These are phyloP conservation scores for Neonectria sp. DNA, from an alignment of 2,329 filamentous ascomycete genomes.

Conservation along the genomic window DNA sequence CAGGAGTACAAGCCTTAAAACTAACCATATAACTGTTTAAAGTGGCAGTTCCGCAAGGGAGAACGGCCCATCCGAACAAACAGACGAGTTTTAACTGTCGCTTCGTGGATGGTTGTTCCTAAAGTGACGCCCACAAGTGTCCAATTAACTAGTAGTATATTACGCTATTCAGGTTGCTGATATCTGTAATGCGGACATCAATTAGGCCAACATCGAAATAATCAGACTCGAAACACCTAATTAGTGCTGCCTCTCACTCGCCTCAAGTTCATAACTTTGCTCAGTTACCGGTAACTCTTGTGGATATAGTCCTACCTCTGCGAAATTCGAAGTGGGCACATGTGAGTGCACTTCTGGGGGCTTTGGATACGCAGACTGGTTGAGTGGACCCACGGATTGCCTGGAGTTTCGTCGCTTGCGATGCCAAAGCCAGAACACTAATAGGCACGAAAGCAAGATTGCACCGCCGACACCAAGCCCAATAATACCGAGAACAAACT, in stretches of 20 bases:
- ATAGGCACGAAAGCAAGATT: background rate
- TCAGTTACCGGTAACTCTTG: background rate
- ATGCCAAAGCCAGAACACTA: background rate
- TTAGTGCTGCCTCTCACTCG: background rate
- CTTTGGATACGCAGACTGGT: background rate
- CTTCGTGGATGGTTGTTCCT: too few relatives aligned
- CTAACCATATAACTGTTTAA: too few relatives aligned
- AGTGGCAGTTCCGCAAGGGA: too few relatives aligned
- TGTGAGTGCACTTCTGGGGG: background rate
- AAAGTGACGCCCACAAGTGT: too few relatives aligned
- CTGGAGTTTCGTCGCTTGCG: background rate
- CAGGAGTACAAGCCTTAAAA: too few relatives aligned
- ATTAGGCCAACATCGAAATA: background rate
- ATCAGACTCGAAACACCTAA: background rate
- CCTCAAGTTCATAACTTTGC: background rate
- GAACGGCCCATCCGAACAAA: too few relatives aligned
- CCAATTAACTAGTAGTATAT: too few relatives aligned
- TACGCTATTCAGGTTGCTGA: too few relatives aligned
- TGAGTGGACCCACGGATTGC: background rate
- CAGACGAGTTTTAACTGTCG: too few relatives aligned
- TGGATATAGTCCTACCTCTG: background rate
- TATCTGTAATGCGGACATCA: too few relatives aligned
- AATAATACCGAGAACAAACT: background rate
- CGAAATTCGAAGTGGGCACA: background rate
- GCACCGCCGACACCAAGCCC: background rate